These are phyloP conservation scores for Alternaria sp. DNA, from an alignment of 2,329 filamentous ascomycete genomes.

Conservation along the genomic window DNA sequence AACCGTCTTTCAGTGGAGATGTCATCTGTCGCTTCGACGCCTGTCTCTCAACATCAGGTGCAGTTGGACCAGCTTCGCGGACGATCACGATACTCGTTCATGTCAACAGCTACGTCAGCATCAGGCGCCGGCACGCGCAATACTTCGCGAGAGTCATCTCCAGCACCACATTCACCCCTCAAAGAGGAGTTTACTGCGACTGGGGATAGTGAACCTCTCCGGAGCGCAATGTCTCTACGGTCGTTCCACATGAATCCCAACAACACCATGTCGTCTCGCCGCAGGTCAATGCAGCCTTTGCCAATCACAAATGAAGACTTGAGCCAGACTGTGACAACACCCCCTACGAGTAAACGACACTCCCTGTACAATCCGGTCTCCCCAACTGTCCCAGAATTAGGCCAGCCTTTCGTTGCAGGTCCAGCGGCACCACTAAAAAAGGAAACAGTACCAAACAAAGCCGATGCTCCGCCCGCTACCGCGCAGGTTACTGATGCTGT, in stretches of 20 bases:
- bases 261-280: constrained; percentile 38
- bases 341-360: constrained; percentile 37
- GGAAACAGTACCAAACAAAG: background rate
- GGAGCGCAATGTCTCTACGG: constrained; percentile 48
- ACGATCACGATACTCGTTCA: constrained; percentile 48
- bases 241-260: constrained; percentile 52
- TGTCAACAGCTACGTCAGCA: constrained; percentile 48
- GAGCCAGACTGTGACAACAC: constrained; percentile 28
- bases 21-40: constrained; percentile 48
- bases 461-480: constrained; percentile 13
- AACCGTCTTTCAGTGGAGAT: constrained; percentile 47
- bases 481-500: constrained; percentile 14
- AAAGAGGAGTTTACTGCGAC: constrained; percentile 34
- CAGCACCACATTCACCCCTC: constrained; percentile 46
- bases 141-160: constrained; percentile 49
- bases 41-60: constrained; percentile 45
- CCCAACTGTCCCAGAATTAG: constrained; percentile 29
- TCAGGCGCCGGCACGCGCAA: constrained; percentile 45
- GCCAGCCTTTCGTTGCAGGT: constrained; percentile 11
- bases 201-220: constrained; percentile 40
- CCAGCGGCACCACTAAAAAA: constrained; percentile 1
- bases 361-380: constrained; percentile 43
- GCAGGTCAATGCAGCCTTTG: constrained; percentile 51
- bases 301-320: constrained; percentile 48
- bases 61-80: constrained; percentile 51